Conservation (phyloP, 1,284 basidiomycete species). For the Ustilago tritici region DNA sequence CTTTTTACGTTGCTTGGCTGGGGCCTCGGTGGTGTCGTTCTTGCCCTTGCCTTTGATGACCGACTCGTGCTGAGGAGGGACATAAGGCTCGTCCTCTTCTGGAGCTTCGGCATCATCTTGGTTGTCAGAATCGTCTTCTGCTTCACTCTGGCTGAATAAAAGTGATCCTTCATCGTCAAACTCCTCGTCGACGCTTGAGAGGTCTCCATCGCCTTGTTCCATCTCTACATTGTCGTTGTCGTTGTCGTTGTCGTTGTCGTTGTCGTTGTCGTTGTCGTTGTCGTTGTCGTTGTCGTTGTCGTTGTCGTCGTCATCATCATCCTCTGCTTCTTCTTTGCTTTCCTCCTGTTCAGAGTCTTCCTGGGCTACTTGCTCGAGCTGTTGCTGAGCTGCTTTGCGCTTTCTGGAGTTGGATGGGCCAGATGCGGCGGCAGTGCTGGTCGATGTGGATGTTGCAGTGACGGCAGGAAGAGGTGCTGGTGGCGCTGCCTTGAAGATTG, state of each 20-base stretch:
- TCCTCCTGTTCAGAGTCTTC: slow-evolving; percentile 4
- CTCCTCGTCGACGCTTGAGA: slow-evolving; percentile 36
- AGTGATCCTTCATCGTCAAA: slow-evolving; percentile 42
- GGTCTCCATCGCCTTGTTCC: slow-evolving; percentile 45
- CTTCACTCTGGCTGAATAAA: slow-evolving; percentile 37
- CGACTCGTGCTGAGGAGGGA: slow-evolving; percentile 70
- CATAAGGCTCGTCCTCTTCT: slow-evolving; percentile 46
- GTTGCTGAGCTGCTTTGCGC: slow-evolving; percentile 29
- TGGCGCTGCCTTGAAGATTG: slow-evolving; percentile 57
- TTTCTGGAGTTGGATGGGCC: slow-evolving; percentile 32
- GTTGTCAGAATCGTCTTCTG: slow-evolving; percentile 18
- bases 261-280: slow-evolving; percentile 26
- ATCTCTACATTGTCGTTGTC: slow-evolving; percentile 40
- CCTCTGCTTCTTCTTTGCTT: slow-evolving; percentile 9
- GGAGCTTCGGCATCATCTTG: slow-evolving; percentile 19
- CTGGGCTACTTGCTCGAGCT: slow-evolving; percentile 8
- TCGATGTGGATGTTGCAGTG: neutral
- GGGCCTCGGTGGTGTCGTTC: slow-evolving; percentile 23
- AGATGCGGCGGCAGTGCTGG: slow-evolving; percentile 8
- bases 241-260: slow-evolving; percentile 21
- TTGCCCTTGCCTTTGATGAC: slow-evolving; percentile 40
- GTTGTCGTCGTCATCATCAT: slow-evolving; percentile 16
- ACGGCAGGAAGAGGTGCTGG: slow-evolving; percentile 17
- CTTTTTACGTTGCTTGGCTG: slow-evolving; percentile 37
- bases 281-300: slow-evolving; percentile 28